Conservation (phyloP, 2,329 filamentous ascomycete genomes). For the Canariomyces notabilis region DNA sequence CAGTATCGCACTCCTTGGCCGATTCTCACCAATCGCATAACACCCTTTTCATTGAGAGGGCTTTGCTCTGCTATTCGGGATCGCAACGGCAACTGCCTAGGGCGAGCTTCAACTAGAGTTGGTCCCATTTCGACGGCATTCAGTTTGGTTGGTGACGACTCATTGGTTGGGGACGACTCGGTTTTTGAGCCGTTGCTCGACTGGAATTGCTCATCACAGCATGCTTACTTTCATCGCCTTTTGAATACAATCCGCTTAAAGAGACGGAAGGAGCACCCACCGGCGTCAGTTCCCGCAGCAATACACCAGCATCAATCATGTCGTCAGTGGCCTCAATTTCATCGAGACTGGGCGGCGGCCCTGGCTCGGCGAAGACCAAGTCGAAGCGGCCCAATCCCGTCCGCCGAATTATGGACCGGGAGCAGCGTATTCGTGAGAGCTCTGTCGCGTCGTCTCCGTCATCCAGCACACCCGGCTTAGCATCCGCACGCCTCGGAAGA, state of each 20-base stretch:
- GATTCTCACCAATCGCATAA: slow-evolving; percentile 25
- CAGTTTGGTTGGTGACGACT: slow-evolving; percentile 16
- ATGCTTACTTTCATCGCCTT: background rate
- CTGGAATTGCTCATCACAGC: too few relatives aligned
- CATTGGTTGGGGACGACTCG: slow-evolving; percentile 15
- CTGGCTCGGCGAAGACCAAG: slow-evolving; percentile 20
- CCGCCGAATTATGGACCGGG: slow-evolving; percentile 25
- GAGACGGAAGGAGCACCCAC: background rate
- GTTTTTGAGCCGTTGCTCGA: too few relatives aligned
- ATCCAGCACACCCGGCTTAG: slow-evolving; percentile 17
- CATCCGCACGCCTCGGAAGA: slow-evolving; percentile 32
- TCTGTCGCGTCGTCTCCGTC: slow-evolving; percentile 15
- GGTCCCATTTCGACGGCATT: background rate
- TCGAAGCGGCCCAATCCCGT: slow-evolving; percentile 23
- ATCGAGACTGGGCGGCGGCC: slow-evolving; percentile 8
- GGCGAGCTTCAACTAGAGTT: background rate
- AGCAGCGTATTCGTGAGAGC: slow-evolving; percentile 23
- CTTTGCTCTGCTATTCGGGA: background rate
- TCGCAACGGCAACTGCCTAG: background rate
- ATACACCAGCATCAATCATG: slow-evolving; percentile 5
- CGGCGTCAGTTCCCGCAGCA: background rate
- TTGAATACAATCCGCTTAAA: slow-evolving; percentile 1
- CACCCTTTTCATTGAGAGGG: slow-evolving; percentile 13
- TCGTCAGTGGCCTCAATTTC: slow-evolving; percentile 11
- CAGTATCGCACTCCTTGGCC: slow-evolving; percentile 22